Base-by-base conservation (phyloP, 2,329 filamentous ascomycete species). In the Diaporthe velutina region DNA sequence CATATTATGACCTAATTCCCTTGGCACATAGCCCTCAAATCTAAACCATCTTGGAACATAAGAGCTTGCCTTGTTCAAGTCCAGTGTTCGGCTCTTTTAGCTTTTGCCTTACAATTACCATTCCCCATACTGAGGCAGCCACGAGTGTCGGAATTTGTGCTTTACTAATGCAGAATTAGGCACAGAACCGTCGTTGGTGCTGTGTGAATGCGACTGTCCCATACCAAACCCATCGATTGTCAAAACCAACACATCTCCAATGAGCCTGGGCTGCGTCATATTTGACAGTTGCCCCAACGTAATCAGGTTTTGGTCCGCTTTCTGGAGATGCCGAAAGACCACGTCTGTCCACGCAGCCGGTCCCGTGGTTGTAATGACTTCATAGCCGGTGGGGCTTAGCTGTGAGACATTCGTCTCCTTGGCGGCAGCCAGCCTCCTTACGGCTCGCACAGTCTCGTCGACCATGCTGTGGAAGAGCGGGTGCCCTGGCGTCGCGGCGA, bases 401-500 rank as follows among this genome's bases (percentile, higher is more conserved):
- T 54, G n/a, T 10, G 28, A 33, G 4, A 67, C 9, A 6, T 25
- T 25, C 4, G 50, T 58, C 6, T 68, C 40, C 25, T 64, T 48
- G 0, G 40, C 25, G 4, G 40, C 38, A 12, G 60, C 60, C 25
- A 64, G 17, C 8, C 13, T 9, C 25, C 25, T n/a, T 2, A 45
- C 12, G 9, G 38, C 25, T 35, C 2, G 15, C 9, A 64, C 40
- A n/a, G 58, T 45, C 38, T 45, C 25, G 3, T 45, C 35, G n/a
- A 61, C 38, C 8, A 42, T 25, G 22, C 64, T 78, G 25, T 40
- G 54, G 70, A 83, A 81, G 0, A 83, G 70, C 0, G 82, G 79
- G 52, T 83, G 82, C 0, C 81, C 79, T 0, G 82, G 81, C 0
- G 78, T 79, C 0, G 81, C 80, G 13, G 81, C 81, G 64, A 84